Percentiles rank a stretch among this genome's conserved stretches.
Evolutionary conservation across 129 eudicot genomes (phyloP).

Genomic region (Cynara cardunculus): DNA sequence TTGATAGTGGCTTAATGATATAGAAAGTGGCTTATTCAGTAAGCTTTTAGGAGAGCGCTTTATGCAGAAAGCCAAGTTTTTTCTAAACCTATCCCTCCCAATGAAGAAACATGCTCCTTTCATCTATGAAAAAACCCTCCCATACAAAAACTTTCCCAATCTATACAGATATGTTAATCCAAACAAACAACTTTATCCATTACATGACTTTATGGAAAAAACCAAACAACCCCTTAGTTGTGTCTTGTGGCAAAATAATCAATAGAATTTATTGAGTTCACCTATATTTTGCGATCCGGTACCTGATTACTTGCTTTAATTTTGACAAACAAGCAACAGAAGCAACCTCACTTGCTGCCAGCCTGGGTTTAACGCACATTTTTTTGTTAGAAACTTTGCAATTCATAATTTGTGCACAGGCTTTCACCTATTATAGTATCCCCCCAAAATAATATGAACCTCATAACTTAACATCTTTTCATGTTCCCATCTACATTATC

Average conservation of each 20-base stretch:
- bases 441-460: neutral
- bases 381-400: neutral
- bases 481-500: neutral
- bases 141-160: too few relatives aligned
- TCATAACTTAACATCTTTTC: neutral
- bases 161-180: too few relatives aligned
- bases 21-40: too few relatives aligned
- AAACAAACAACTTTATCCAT: too few relatives aligned
- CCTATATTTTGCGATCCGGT: neutral
- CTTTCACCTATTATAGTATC: neutral
- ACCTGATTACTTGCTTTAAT: neutral
- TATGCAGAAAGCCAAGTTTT: too few relatives aligned
- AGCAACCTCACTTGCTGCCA: neutral
- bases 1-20: too few relatives aligned
- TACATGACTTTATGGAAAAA: too few relatives aligned
- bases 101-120: too few relatives aligned
- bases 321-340: neutral
- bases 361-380: neutral
- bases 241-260: neutral
- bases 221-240: neutral
- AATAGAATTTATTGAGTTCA: neutral
- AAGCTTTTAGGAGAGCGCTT: too few relatives aligned
- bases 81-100: too few relatives aligned
- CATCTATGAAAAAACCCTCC: too few relatives aligned
- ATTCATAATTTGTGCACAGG: neutral